Base-by-base conservation (phyloP, 1,284 basidiomycete species). In the Schizopora paradoxa region DNA sequence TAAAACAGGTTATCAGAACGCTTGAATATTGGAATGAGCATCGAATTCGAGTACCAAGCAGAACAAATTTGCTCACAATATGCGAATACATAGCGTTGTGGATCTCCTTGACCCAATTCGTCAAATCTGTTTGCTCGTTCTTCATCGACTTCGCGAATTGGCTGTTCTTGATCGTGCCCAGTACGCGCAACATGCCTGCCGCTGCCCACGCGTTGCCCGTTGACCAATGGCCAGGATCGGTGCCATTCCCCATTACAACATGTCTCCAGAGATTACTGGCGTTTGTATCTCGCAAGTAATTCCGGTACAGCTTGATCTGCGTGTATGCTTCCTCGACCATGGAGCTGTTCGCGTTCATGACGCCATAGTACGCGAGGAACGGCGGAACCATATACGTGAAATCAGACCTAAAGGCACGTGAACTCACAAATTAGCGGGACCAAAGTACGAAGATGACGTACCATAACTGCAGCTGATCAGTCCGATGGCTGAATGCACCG, bases 341-440 rank as follows among this genome's bases (percentile, higher is more conserved):
- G 1, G 79, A 77, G 32, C 74, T 62, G 63, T 95, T 92, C 23
- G 67, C 59, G 0, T 78, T 79, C 21, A 79, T 56, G 26, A 82
- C 79, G 23, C 88, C 94, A 61, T 91, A 94, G 64, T 87, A 92
- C 0, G 93, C 91, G 6, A 97, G 65, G 65, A 94, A 96, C 0
- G 93, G 93, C 0, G 93, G 92, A 0, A 87, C 86, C 91, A 94
- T 91, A 64, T 87, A 91, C 5, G 88, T 73, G 46, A 72, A 89
- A 61, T 89, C 86, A 35, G 77, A 77, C 84, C 83, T 86, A 47
- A 43, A 29, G 35, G 49, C 37, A 25, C 21, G 35, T 21, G 39
- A 45, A 39, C 10, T 22, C 2, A 5, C 28, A 31, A 31, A 10
- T 31, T 22, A 45, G 25, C 43, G 14, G 3, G 36, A 19, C 18